Evolutionary conservation across 2,329 filamentous ascomycete genomes (phyloP).

Genomic region (Colletotrichum sp.): DNA sequence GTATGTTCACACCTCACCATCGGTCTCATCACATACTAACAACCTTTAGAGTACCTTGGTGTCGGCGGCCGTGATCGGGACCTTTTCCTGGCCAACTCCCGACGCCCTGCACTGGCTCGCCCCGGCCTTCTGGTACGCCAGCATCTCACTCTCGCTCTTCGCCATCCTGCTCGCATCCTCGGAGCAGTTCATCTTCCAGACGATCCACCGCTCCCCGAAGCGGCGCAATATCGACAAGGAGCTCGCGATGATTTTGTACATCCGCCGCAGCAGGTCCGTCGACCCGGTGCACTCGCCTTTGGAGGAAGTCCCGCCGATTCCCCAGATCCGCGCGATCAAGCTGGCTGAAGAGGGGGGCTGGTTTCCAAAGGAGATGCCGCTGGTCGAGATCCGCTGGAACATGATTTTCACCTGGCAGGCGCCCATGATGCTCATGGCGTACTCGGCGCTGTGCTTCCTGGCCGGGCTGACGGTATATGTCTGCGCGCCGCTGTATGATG

Average conservation of each 20-base stretch:
- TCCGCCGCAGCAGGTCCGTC: slow-evolving; percentile 5
- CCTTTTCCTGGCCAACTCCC: slow-evolving; percentile 28
- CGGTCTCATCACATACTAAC: neutral
- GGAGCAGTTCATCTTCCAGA: slow-evolving; percentile 29
- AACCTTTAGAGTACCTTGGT: slow-evolving; percentile 25
- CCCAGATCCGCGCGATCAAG: slow-evolving; percentile 16
- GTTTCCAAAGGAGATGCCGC: slow-evolving; percentile 17
- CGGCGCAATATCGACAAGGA: slow-evolving; percentile 14
- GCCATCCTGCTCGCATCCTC: slow-evolving; percentile 31
- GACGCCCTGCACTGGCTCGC: slow-evolving; percentile 28
- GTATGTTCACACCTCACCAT: slow-evolving; percentile 6
- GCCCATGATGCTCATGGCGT: slow-evolving; percentile 31
- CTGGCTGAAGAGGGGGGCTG: slow-evolving; percentile 11
- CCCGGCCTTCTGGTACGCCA: slow-evolving; percentile 27
- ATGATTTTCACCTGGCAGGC: slow-evolving; percentile 35
- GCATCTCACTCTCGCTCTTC: slow-evolving; percentile 29
- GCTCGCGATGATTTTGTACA: slow-evolving; percentile 24
- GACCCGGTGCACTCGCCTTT: slow-evolving; percentile 7
- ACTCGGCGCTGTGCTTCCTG: slow-evolving; percentile 28
- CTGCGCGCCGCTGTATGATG: slow-evolving; percentile 26
- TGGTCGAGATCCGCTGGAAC: slow-evolving; percentile 29
- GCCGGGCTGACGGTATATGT: slow-evolving; percentile 26
- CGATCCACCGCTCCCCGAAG: slow-evolving; percentile 22
- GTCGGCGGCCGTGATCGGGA: slow-evolving; percentile 30
- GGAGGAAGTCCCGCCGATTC: slow-evolving; percentile 17